Base-by-base conservation (phyloP, 2,329 filamentous ascomycete genomes). In the Mariannaea elegans region DNA sequence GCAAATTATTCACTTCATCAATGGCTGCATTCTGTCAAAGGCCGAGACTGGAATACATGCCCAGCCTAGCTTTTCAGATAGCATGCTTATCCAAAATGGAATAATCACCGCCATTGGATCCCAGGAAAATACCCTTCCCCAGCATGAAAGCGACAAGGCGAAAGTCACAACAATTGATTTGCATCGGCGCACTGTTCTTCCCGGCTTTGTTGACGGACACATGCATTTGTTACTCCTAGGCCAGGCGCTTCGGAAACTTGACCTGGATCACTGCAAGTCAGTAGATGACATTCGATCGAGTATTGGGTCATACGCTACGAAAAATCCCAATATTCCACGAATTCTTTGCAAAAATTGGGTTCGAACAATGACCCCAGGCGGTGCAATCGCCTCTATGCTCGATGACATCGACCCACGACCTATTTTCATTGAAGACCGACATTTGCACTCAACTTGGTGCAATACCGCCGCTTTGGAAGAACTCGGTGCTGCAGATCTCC, bases 391-490 rank as follows among this genome's bases (percentile, higher is more conserved):
- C 1, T 63, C 59, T 2, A 36, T 72, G 42, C 69, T 86, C 1
- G 84, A 86, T 59, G 82, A 82, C 55, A 65, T 86, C 3, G 83
- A 86, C 61, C 72, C 79, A 1, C 72, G 84, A 31, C 84, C 84
- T 0, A 85, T 87, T 21, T 86, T 82, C 44, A 77, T 87, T 39
- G 83, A 87, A 56, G 78, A 81, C 0, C 84, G 84, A 59, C 83
- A 85, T 52, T 67, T 86, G 50, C 84, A 87, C 66, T 83, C 81
- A 0, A 79, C 80, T 9, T 87, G 84, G 84, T 86, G 83, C 65
- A 86, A 81, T 66, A 80, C 75, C 2, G 76, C 80, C 1, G 84
- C 80, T 0, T 66, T 86, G 2, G 59, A 75, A 44, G 82, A 86
- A 66, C 69, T 86, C 66, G 75, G 73, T 2, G 72, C 84, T 9